phyloP scores from a whole-genome alignment of 257 asterid genomes.

The Ocimum tenuiflorum region DNA sequence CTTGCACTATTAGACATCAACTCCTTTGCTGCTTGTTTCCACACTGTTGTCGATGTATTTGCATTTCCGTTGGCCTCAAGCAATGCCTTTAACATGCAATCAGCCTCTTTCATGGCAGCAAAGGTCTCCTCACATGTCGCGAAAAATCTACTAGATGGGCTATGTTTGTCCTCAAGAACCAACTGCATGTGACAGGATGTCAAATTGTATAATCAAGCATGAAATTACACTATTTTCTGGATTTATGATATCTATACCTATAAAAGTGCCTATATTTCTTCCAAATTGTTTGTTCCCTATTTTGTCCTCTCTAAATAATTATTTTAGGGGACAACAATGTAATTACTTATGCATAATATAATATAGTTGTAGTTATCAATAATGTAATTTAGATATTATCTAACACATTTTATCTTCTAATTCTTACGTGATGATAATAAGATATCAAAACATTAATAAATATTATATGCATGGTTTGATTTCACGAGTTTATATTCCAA shows the following conservation, averaged over 20 bases:
- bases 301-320: too few species aligned
- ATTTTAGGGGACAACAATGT: too few species aligned
- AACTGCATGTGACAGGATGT: constrained; percentile 30
- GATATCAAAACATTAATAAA: too few species aligned
- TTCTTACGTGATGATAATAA: too few species aligned
- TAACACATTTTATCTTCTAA: too few species aligned
- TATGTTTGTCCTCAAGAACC: constrained; percentile 22
- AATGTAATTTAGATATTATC: too few species aligned
- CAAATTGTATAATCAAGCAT: constrained; percentile 5
- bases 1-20: constrained; percentile 43
- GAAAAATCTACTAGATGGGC: constrained; percentile 35
- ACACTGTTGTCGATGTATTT: constrained; percentile 34
- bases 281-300: too few species aligned
- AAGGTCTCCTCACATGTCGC: constrained; percentile 50
- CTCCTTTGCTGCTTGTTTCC: constrained; percentile 49
- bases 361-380: too few species aligned
- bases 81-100: constrained; percentile 46
- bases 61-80: constrained; percentile 51
- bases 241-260: not conserved
- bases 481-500: too few species aligned
- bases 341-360: too few species aligned
- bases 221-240: not conserved
- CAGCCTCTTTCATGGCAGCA: constrained; percentile 57
- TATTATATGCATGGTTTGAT: too few species aligned
- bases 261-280: too few species aligned